Base-by-base conservation (phyloP, 2,329 filamentous ascomycete species). In the Calonectria hongkongensis region DNA sequence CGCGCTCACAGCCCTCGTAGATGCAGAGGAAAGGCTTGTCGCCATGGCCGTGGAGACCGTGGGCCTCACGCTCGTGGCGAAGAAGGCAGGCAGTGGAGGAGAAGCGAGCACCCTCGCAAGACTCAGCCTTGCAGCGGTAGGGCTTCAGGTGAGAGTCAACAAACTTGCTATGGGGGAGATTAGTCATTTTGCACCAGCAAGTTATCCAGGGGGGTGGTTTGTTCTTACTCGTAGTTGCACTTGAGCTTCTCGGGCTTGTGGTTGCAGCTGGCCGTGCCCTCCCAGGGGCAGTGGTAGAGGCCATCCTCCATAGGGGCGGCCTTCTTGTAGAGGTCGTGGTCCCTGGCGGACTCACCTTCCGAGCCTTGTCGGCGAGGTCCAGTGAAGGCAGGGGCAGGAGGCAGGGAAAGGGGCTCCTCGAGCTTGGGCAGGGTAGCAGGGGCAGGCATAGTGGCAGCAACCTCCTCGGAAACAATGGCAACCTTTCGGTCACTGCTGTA, bases 211-310 rank as follows among this genome's bases (percentile, higher is more conserved):
- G 27, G 4, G 16, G 28, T 27, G 28, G 87, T 12, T 1, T 33
- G n/a, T 45, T 63, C 95, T 91, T 93, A 98, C 96, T 98, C 96
- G 83, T 98, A 98, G 87, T 98, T 98, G 92, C 96, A 98, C 91
- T 98, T 98, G 79, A 98, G 94, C 88, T 97, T 97, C 82, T 97
- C 97, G 48, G 96, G 92, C 86, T 94, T 94, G 91, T 98, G 96
- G 84, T 91, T 94, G 90, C 96, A 98, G 81, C 83, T 88, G 39
- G 86, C 71, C 73, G 92, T 89, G 79, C 92, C 93, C 83, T 94
- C 92, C 89, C 94, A 97, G 7, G 96, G 96, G 89, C 96, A 98
- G 87, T 98, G 95, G 87, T 97, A 98, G 72, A 97, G 91, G 81
- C 95, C 95, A 85, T 98, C 95, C 41, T 88, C 83, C 48, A 89